Conservation (phyloP, 805 yeast species). For the Blastobotrys peoriensis region DNA sequence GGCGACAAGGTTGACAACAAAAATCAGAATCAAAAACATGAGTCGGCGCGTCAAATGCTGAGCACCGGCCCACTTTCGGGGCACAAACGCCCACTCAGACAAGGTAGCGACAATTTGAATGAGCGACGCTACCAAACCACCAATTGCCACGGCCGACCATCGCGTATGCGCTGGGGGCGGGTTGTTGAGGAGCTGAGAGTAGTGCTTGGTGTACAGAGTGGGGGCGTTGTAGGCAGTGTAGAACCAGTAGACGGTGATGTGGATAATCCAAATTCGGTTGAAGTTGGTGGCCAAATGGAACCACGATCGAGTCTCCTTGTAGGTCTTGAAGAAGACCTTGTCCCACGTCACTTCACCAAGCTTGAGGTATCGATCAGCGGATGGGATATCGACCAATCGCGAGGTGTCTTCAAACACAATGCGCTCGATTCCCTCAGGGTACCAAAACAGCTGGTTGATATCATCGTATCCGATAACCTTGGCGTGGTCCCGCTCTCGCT, state of each 20-base stretch:
- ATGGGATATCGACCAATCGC: constrained; percentile 47
- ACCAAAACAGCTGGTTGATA: constrained; percentile 85
- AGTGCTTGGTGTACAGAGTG: constrained; percentile 80
- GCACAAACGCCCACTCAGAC: constrained; percentile 93
- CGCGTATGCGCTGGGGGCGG: constrained; percentile 84
- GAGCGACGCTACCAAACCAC: constrained; percentile 79
- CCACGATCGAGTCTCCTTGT: constrained; percentile 96
- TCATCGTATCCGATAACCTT: constrained; percentile 81
- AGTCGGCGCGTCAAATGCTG: constrained; percentile 89
- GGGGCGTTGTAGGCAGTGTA: constrained; percentile 91
- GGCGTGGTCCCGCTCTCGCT: constrained; percentile 58
- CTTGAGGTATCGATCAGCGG: constrained; percentile 48
- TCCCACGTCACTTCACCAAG: constrained; percentile 60
- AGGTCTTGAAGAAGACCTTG: constrained; percentile 67
- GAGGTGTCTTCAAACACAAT: constrained; percentile 43
- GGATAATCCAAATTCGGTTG: constrained; percentile 97
- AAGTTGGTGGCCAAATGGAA: constrained; percentile 90
- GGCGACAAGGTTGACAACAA: constrained; percentile 46
- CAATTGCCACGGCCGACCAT: constrained; percentile 91
- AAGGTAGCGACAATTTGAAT: constrained; percentile 83
- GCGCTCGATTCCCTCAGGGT: constrained; percentile 58
- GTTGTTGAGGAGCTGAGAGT: constrained; percentile 73
- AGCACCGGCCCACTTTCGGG: constrained; percentile 98
- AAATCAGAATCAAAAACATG: constrained; percentile 59
- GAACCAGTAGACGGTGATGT: constrained; percentile 88